Evolutionary conservation across 2,329 filamentous ascomycete species (phyloP), one percentile per base, ranked within the genome.

Genomic region (Trichophyton verrucosum): DNA sequence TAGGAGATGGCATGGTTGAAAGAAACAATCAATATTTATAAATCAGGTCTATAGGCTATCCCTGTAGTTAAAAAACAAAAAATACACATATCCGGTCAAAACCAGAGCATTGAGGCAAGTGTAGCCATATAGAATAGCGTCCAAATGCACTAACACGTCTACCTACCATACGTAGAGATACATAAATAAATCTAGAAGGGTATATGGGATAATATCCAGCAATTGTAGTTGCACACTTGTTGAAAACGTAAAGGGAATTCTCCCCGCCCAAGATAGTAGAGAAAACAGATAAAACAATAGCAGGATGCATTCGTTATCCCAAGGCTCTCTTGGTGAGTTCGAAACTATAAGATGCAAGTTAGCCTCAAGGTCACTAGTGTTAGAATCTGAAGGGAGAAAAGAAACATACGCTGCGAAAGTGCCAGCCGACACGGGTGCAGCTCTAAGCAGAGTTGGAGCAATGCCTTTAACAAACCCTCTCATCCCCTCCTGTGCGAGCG

Each of bases 361-460:
- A 63, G 57, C 44, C 11, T 13, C 15, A 58, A 8, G n/a, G 38
- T 9, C 42, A 11, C 5, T 8, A 59, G 3, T 7, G 24, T n/a
- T 13, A 40, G 38, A 47, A 57, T 13, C 5, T 51, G 33, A 11
- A 51, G 61, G 22, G 30, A 64, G 33, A 63, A 30, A 24, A 59
- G 47, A 60, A 61, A 73, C 73, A 64, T 74, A 82, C 66, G 94
- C 91, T 33, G 89, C 90, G 80, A 99, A 99, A 1, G 94, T 99
- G n/a, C 92, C 92, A 1, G 92, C 94, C 73, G 88, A 94, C 56
- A 99, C 94, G 7, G 94, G 94, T 91, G 97, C 95, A 58, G 94
- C 94, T 73, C 94, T 89, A 70, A 96, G 75, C 72, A 97, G 75
- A 33, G 94, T 97, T 51, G 94, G 94, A 0, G 82, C 89, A 67